A percentile compares a stretch with the other conserved stretches of the same genome.
phyloP scores from a whole-genome alignment of 352 stramenopile genomes.

The Globisporangium iwayamae region DNA sequence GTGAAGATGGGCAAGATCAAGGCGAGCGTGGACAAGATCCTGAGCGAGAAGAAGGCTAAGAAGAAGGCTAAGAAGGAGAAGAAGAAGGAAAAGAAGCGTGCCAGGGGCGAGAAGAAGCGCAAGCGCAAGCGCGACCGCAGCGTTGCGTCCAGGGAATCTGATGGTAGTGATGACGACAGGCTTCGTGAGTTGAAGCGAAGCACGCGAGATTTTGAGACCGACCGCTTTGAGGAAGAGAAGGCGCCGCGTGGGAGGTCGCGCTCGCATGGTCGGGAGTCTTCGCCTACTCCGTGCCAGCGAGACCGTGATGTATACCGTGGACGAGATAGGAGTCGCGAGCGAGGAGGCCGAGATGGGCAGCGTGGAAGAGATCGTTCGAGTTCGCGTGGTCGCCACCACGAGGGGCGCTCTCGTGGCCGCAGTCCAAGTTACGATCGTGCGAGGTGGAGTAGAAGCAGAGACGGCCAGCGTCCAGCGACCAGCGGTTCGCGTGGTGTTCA shows the following conservation, averaged over 20 bases:
- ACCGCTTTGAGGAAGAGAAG: conserved; percentile 7
- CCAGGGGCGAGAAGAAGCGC: conserved; percentile 22
- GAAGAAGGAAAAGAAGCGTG: conserved; percentile 62
- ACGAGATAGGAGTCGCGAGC: background rate
- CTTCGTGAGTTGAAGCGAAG: conserved; percentile 9
- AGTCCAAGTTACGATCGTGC: background rate
- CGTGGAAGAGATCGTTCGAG: conserved; percentile 1
- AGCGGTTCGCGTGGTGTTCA: background rate
- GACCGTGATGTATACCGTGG: background rate
- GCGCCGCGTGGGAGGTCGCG: background rate
- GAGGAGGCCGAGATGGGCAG: background rate
- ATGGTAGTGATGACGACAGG: conserved; percentile 6
- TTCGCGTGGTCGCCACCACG: background rate
- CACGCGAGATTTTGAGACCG: conserved; percentile 1
- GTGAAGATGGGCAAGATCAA: conserved; percentile 90
- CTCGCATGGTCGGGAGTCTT: background rate
- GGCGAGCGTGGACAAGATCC: conserved; percentile 67
- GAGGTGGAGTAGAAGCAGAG: conserved; percentile 5
- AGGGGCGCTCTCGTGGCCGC: conserved; percentile 1
- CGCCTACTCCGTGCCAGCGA: background rate
- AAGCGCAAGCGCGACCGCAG: conserved; percentile 36
- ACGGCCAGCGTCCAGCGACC: background rate
- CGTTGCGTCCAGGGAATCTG: background rate
- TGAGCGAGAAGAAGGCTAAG: conserved; percentile 73
- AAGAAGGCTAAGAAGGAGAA: conserved; percentile 67